Conservation (phyloP, 2,329 filamentous ascomycete species). For the Leptodontidium sp. region DNA sequence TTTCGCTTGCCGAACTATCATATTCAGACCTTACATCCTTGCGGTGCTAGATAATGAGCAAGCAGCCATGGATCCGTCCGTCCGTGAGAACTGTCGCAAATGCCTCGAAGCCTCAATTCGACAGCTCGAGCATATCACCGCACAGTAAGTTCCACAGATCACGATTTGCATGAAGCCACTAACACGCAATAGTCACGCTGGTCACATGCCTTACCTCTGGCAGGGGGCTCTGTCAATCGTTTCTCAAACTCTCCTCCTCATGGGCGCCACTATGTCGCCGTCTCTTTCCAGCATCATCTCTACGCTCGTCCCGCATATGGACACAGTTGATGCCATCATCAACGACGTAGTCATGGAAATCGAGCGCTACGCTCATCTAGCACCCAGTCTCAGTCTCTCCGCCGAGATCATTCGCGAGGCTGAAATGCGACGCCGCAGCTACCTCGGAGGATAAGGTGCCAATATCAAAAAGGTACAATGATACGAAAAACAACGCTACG, state of each 20-base stretch:
- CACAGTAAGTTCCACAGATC: constrained; percentile 66
- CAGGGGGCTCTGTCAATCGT: constrained; percentile 85
- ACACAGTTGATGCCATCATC: constrained; percentile 78
- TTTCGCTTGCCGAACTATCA: constrained; percentile 86
- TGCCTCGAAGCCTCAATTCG: constrained; percentile 82
- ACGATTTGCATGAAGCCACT: background rate
- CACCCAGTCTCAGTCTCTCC: constrained; percentile 78
- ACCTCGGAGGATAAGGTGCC: constrained; percentile 52
- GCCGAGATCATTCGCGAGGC: constrained; percentile 84
- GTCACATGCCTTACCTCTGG: constrained; percentile 87
- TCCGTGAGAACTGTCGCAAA: constrained; percentile 81
- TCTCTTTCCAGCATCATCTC: constrained; percentile 71
- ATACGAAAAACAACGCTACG: background rate
- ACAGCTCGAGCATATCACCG: constrained; percentile 80
- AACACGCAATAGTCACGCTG: constrained; percentile 67
- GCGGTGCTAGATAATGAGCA: constrained; percentile 82
- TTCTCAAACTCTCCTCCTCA: constrained; percentile 81
- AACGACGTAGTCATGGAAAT: constrained; percentile 80
- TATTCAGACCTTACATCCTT: constrained; percentile 84
- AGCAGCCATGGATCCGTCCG: constrained; percentile 73
- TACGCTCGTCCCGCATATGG: constrained; percentile 62
- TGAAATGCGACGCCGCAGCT: constrained; percentile 72
- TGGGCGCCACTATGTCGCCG: constrained; percentile 84
- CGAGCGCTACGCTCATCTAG: constrained; percentile 76
- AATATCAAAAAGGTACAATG: background rate